phyloP scores from a whole-genome alignment of 176 grass and related monocot genomes.

The Aegilops sharonensis region DNA sequence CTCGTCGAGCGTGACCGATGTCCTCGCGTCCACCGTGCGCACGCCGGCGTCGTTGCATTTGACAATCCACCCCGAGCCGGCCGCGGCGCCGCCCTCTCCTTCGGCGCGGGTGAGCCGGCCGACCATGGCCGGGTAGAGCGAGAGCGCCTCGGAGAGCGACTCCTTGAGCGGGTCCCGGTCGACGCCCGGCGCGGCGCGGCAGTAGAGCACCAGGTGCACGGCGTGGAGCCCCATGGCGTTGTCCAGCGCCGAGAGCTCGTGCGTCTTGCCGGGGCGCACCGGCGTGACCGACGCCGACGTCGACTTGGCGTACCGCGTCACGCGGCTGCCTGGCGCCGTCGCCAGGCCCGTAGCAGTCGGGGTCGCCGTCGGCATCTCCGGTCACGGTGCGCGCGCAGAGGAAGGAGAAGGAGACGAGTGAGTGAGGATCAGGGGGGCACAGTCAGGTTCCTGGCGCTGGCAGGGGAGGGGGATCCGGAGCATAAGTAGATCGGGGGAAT shows the following conservation, averaged over 20 bases:
- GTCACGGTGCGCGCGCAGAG: not conserved
- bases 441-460: too few relatives aligned
- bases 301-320: slow-evolving; percentile 67
- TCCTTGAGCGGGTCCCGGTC: slow-evolving; percentile 58
- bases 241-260: slow-evolving; percentile 59
- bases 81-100: not conserved
- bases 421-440: not conserved
- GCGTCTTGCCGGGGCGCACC: slow-evolving; percentile 68
- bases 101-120: slow-evolving; percentile 48
- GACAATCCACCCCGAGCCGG: slow-evolving; percentile 45
- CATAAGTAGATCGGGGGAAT: slow-evolving; percentile 6
- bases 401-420: not conserved
- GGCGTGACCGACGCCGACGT: slow-evolving; percentile 61
- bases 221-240: slow-evolving; percentile 63
- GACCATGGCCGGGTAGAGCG: slow-evolving; percentile 78
- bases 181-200: slow-evolving; percentile 42
- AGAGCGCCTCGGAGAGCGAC: slow-evolving; percentile 75
- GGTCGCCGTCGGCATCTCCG: slow-evolving; percentile 26
- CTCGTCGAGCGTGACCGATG: slow-evolving; percentile 55
- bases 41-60: slow-evolving; percentile 96
- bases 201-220: slow-evolving; percentile 64
- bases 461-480: not conserved
- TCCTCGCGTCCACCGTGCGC: slow-evolving; percentile 60
- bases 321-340: slow-evolving; percentile 42
- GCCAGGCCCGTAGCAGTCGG: slow-evolving; percentile 16